A percentile compares a stretch with the other conserved stretches of the same genome.
phyloP scores from a whole-genome alignment of 352 stramenopile species.

The Phytopythium chamaehyphon region DNA sequence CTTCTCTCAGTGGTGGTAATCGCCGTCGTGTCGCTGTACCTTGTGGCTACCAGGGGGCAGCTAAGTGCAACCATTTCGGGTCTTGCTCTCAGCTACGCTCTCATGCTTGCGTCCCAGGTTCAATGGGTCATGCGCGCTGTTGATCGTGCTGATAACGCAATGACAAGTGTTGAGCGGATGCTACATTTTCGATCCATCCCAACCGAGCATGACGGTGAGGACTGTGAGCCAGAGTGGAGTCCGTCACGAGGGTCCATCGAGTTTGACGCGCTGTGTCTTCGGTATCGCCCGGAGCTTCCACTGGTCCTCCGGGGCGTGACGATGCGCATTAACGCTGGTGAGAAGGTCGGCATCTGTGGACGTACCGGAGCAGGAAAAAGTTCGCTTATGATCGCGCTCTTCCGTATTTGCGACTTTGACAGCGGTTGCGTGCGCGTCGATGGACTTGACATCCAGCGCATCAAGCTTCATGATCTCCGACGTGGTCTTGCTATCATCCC shows the following conservation, averaged over 20 bases:
- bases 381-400: conserved; percentile 31
- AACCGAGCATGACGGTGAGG: conserved; percentile 15
- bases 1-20: conserved; percentile 83
- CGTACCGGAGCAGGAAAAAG: conserved; percentile 35
- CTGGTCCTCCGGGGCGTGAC: conserved; percentile 32
- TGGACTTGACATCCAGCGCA: conserved; percentile 57
- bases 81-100: conserved; percentile 86
- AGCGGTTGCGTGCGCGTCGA: conserved; percentile 82
- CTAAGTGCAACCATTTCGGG: conserved; percentile 47
- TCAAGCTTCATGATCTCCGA: conserved; percentile 25
- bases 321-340: conserved; percentile 27
- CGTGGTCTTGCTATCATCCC: conserved; percentile 81
- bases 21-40: conserved; percentile 78
- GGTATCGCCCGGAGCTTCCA: conserved; percentile 36
- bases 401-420: conserved; percentile 39
- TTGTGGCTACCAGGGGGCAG: conserved; percentile 54
- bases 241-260: conserved; percentile 18
- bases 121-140: conserved; percentile 72
- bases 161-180: conserved; percentile 27
- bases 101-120: conserved; percentile 82
- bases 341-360: conserved; percentile 54
- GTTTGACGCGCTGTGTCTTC: conserved; percentile 19
- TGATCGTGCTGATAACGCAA: conserved; percentile 16
- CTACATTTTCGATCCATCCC: conserved; percentile 11
- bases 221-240: conserved; percentile 11